Conservation (phyloP, 75 land plant genomes). For the Ceratopteris richardii region DNA sequence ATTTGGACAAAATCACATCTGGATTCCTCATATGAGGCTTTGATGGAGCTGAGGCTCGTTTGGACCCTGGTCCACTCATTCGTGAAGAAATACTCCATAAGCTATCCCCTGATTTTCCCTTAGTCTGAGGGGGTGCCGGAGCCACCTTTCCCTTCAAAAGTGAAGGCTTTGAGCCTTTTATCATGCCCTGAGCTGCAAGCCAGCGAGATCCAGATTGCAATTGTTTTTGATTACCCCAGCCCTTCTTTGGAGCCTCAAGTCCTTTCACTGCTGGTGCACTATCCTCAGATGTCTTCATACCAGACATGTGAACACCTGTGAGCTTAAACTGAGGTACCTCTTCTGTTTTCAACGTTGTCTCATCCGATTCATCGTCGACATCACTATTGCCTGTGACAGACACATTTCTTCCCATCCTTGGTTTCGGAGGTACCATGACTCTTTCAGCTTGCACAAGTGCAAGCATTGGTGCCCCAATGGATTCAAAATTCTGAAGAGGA, state of each 20-base stretch:
- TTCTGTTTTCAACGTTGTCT: background rate
- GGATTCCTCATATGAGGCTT: conserved; percentile 16
- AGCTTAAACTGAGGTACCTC: conserved; percentile 11
- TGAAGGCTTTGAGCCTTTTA: conserved; percentile 14
- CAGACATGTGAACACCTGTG: conserved; percentile 25
- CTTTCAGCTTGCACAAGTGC: conserved; percentile 25
- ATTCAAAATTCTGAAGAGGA: conserved; percentile 21
- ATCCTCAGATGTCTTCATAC: conserved; percentile 14
- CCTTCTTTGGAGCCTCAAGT: conserved; percentile 3
- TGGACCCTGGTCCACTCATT: conserved; percentile 9
- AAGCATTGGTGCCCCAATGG: conserved; percentile 31
- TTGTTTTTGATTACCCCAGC: conserved; percentile 23
- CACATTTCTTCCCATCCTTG: conserved; percentile 5
- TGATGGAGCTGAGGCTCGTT: conserved; percentile 2
- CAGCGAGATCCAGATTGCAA: conserved; percentile 25
- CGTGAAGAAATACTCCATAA: conserved; percentile 25
- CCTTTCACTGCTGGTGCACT: background rate
- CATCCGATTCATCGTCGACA: conserved; percentile 7
- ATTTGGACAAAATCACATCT: conserved; percentile 12
- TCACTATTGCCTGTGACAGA: conserved; percentile 5
- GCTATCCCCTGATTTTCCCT: conserved; percentile 11
- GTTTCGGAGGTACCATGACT: conserved; percentile 4
- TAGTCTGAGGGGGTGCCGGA: background rate
- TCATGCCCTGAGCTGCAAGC: conserved; percentile 28
- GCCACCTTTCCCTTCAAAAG: conserved; percentile 4